Conservation (phyloP, 2,329 filamentous ascomycete species). For the Monosporascus sp. region DNA sequence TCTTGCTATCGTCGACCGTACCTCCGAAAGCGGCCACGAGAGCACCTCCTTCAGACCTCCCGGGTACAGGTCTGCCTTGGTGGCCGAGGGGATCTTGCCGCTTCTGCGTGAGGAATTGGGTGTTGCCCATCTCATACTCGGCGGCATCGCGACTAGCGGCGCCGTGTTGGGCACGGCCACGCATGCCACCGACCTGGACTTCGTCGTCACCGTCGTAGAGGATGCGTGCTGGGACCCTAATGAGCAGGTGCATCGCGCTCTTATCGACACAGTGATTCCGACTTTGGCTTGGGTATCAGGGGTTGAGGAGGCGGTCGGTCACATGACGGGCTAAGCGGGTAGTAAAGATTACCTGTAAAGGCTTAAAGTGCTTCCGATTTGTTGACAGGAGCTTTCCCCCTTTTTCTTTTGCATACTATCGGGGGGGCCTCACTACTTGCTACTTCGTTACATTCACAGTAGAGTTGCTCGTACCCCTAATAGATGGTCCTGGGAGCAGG, state of each 20-base stretch:
- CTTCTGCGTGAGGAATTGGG: constrained; percentile 1
- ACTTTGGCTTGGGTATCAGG: constrained; percentile 2
- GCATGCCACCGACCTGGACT: constrained; percentile 6
- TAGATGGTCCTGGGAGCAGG: too few species aligned
- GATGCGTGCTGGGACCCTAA: constrained; percentile 8
- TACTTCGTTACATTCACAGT: too few species aligned
- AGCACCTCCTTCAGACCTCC: neutral
- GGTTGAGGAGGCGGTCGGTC: constrained; percentile 1
- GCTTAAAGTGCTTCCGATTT: too few species aligned
- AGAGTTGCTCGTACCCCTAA: too few species aligned
- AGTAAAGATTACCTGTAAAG: too few species aligned
- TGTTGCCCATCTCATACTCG: constrained; percentile 1
- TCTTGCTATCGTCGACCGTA: neutral
- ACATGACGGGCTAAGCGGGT: neutral
- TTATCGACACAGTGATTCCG: constrained; percentile 3
- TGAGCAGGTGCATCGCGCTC: constrained; percentile 4
- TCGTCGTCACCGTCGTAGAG: constrained; percentile 6
- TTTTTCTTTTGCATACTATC: too few species aligned
- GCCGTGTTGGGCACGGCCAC: constrained; percentile 1
- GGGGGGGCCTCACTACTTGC: too few species aligned
- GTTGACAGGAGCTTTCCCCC: too few species aligned
- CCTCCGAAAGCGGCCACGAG: neutral
- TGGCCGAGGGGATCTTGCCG: constrained; percentile 2
- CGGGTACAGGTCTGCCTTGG: constrained; percentile 2
- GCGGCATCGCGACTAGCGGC: constrained; percentile 7